A percentile compares a stretch with the other conserved stretches of the same genome.
These are phyloP conservation scores for Wallacemonas sp. DNA, from an alignment of 208 protist species.

Conservation along the genomic window DNA sequence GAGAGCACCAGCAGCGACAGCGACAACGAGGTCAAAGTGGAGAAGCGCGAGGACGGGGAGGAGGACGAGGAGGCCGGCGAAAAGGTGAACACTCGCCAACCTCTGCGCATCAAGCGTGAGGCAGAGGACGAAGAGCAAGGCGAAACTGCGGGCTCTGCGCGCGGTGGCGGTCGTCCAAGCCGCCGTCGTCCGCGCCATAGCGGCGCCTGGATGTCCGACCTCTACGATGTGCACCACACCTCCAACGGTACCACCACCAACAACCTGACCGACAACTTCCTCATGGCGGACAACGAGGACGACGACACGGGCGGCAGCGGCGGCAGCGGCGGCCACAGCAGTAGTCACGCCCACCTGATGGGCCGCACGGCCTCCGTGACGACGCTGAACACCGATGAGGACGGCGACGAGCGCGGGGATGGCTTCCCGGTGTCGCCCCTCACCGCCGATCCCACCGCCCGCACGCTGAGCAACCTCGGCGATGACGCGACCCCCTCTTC, in stretches of 20 bases:
- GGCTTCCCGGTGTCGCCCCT: not conserved
- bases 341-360: not conserved
- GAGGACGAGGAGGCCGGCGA: not conserved
- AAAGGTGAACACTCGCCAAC: not conserved
- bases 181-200: not conserved
- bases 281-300: not conserved
- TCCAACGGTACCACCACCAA: not conserved
- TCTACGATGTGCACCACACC: not conserved
- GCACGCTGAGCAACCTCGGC: not conserved
- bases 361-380: not conserved
- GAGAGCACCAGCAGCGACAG: constrained; percentile 4
- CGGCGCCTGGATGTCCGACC: constrained; percentile 4
- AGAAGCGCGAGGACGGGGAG: not conserved
- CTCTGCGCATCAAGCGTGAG: not conserved
- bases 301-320: not conserved
- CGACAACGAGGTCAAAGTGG: not conserved
- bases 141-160: not conserved
- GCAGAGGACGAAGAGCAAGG: not conserved
- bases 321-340: not conserved
- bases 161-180: not conserved
- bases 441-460: not conserved
- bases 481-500: not conserved
- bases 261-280: not conserved
- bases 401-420: constrained; percentile 14
- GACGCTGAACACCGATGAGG: not conserved